These are phyloP conservation scores for Saccharomycopsis olivae DNA, from an alignment of 805 yeast species.

Conservation along the genomic window DNA sequence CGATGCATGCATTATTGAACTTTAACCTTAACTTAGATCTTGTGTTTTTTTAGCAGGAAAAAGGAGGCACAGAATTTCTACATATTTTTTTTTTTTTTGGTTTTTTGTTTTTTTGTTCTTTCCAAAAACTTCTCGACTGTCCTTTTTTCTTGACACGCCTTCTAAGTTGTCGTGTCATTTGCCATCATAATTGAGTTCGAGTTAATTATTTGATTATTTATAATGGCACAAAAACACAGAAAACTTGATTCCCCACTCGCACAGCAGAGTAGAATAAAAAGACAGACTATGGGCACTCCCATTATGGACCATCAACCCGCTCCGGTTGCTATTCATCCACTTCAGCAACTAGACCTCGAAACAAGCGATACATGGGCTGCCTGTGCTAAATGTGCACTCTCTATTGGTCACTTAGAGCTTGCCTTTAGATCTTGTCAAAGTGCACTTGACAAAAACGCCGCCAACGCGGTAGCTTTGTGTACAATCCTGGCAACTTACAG, in stretches of 20 bases:
- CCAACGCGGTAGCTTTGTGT: slow-evolving; percentile 30
- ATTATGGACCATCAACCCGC: neutral
- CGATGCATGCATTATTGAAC: too few species aligned
- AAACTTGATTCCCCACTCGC: slow-evolving; percentile 10
- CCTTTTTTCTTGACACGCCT: too few species aligned
- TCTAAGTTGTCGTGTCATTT: too few species aligned
- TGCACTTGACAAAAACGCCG: slow-evolving; percentile 33
- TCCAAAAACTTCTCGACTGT: too few species aligned
- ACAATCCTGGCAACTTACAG: slow-evolving; percentile 35
- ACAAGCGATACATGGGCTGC: slow-evolving; percentile 18
- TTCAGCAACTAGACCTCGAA: slow-evolving; percentile 4
- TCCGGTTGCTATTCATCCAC: neutral
- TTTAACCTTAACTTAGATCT: too few species aligned
- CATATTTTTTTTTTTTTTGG: too few species aligned
- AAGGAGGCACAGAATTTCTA: too few species aligned
- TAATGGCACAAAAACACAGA: slow-evolving; percentile 11
- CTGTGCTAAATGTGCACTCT: slow-evolving; percentile 13
- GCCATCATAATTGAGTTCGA: too few species aligned
- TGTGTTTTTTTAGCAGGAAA: too few species aligned
- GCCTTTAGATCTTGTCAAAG: slow-evolving; percentile 35
- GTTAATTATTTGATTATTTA: too few species aligned
- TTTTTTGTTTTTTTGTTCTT: too few species aligned
- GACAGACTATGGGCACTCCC: slow-evolving; percentile 12
- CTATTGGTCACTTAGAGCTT: slow-evolving; percentile 21
- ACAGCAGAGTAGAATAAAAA: slow-evolving; percentile 12